These are phyloP conservation scores for Ormosia semicastrata DNA, from an alignment of 306 rosid species.

Conservation along the genomic window DNA sequence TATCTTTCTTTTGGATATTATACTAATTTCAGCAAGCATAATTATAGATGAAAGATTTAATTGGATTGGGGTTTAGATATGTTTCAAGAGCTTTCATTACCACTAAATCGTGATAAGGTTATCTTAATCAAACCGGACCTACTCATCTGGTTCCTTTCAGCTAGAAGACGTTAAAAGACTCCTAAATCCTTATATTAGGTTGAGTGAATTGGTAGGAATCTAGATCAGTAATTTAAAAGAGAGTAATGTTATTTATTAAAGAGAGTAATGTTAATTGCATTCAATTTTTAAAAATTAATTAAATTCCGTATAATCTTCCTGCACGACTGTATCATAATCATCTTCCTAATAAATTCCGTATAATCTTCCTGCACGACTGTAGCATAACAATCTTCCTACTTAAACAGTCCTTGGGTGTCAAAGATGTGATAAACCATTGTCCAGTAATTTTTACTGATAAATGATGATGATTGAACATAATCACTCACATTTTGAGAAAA, in stretches of 20 bases:
- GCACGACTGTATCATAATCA: too few relatives aligned
- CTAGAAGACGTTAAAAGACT: background rate
- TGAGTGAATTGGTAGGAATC: background rate
- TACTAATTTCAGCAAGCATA: slow-evolving; percentile 33
- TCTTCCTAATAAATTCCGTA: too few relatives aligned
- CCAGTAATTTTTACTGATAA: too few relatives aligned
- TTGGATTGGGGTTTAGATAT: slow-evolving; percentile 37
- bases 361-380: too few relatives aligned
- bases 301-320: too few relatives aligned
- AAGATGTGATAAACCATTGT: too few relatives aligned
- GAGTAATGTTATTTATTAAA: background rate
- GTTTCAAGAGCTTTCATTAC: slow-evolving; percentile 42
- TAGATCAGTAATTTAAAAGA: background rate
- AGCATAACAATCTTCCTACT: too few relatives aligned
- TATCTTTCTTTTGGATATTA: slow-evolving; percentile 31
- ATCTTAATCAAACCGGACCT: slow-evolving; percentile 31
- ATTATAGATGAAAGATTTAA: slow-evolving; percentile 40
- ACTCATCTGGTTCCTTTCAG: background rate
- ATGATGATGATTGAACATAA: too few relatives aligned
- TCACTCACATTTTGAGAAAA: too few relatives aligned
- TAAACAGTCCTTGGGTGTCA: too few relatives aligned
- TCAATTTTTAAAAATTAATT: too few relatives aligned
- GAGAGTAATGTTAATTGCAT: background rate
- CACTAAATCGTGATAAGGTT: slow-evolving; percentile 40
- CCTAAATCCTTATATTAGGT: background rate